Percentiles rank a stretch among this genome's conserved stretches.
These are phyloP conservation scores for Cardiospermum halicacabum DNA, from an alignment of 345 rosid genomes.

Conservation along the genomic window DNA sequence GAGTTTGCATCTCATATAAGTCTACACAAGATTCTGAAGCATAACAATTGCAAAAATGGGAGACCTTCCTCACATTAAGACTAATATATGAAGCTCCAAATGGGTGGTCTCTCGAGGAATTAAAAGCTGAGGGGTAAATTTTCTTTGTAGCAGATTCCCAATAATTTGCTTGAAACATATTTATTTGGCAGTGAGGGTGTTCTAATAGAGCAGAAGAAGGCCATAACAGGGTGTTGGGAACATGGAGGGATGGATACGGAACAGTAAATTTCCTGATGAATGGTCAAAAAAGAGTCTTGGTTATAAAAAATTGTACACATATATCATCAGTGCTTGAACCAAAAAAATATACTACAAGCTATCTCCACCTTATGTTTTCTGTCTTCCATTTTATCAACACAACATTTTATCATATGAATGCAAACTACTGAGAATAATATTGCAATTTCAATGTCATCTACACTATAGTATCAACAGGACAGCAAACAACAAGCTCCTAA, in stretches of 20 bases:
- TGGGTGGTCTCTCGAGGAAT: constrained; percentile 26
- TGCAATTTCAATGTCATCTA: not conserved
- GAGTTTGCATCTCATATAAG: constrained; percentile 17
- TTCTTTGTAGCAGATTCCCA: constrained; percentile 19
- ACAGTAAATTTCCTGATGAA: constrained; percentile 31
- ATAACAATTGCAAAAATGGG: constrained; percentile 16
- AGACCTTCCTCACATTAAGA: constrained; percentile 15
- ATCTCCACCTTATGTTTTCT: no score
- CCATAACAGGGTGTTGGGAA: constrained; percentile 15
- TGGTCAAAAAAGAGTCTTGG: not conserved
- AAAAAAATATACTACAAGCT: no score
- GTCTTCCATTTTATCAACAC: not conserved
- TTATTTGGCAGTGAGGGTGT: constrained; percentile 24
- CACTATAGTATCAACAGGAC: no score
- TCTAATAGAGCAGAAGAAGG: constrained; percentile 20
- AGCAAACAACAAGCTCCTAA: not conserved
- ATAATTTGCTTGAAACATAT: constrained; percentile 15
- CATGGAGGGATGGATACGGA: constrained; percentile 18
- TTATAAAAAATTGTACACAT: no score
- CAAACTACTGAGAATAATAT: not conserved
- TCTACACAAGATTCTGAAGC: constrained; percentile 15
- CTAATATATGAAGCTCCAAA: constrained; percentile 23
- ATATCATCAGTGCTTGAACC: no score
- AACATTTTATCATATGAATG: not conserved
- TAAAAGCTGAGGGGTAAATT: constrained; percentile 9